A percentile compares a stretch with the other conserved stretches of the same genome.
Conservation (phyloP, 139 green algal genomes). For the Zygnema cylindricum region DNA sequence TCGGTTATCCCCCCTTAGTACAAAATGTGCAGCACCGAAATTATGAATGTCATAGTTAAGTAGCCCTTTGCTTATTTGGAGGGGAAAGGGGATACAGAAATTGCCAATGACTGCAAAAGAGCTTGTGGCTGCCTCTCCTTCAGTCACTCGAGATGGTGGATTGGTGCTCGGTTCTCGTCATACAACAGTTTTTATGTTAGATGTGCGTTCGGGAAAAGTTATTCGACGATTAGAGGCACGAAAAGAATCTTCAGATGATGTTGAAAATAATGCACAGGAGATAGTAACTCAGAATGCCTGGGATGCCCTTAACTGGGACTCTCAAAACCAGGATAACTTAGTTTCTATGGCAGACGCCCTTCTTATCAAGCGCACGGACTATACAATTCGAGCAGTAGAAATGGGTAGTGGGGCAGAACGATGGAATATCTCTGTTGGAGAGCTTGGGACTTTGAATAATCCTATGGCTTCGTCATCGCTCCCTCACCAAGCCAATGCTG, state of each 20-base stretch:
- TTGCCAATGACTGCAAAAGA: constrained; percentile 83
- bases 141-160: constrained; percentile 78
- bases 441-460: constrained; percentile 20
- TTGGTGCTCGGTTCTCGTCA: constrained; percentile 81
- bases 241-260: background rate
- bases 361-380: constrained; percentile 57
- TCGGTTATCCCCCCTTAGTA: background rate
- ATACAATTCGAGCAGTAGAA: constrained; percentile 57
- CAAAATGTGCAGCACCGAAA: background rate
- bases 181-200: constrained; percentile 79
- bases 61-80: too few species aligned
- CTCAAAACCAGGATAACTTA: background rate
- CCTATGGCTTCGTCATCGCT: background rate
- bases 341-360: constrained; percentile 14
- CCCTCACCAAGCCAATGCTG: background rate
- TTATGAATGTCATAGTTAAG: too few species aligned
- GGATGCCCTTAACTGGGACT: background rate
- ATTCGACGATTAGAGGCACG: constrained; percentile 28
- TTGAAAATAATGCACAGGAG: background rate
- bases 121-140: constrained; percentile 83
- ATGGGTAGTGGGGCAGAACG: constrained; percentile 26
- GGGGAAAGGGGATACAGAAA: constrained; percentile 72
- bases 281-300: background rate
- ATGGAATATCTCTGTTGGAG: constrained; percentile 62
- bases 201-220: constrained; percentile 72